phyloP scores from a whole-genome alignment of 2,329 filamentous ascomycete genomes.

The Cladosporium sp. region DNA sequence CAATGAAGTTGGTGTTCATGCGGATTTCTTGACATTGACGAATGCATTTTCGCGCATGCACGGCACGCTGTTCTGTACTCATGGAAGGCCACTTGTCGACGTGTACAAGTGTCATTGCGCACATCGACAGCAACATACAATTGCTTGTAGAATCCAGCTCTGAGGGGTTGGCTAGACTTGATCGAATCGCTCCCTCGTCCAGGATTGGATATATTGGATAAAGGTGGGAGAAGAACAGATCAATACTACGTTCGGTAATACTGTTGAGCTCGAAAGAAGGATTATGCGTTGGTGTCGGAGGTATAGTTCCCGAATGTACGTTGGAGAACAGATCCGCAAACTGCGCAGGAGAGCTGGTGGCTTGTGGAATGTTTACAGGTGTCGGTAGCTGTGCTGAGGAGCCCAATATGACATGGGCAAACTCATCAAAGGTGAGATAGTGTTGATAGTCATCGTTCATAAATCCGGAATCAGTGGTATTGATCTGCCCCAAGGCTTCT shows the following conservation, averaged over 20 bases:
- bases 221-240: conserved; percentile 23
- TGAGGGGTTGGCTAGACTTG: conserved; percentile 7
- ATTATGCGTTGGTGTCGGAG: neutral
- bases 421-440: conserved; percentile 24
- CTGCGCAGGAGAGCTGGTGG: neutral
- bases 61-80: conserved; percentile 18
- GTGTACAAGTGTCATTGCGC: conserved; percentile 20
- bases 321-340: conserved; percentile 5
- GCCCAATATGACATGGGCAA: conserved; percentile 21
- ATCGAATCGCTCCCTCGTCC: conserved; percentile 5
- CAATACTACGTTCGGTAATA: conserved; percentile 16
- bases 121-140: conserved; percentile 23
- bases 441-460: conserved; percentile 13
- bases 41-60: conserved; percentile 16
- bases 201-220: conserved; percentile 23
- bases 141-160: neutral
- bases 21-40: conserved; percentile 20
- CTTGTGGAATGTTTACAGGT: neutral
- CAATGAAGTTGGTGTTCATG: conserved; percentile 11
- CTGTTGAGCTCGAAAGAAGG: neutral
- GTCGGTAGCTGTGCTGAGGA: conserved; percentile 3
- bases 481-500: neutral
- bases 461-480: neutral
- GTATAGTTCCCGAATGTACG: conserved; percentile 6
- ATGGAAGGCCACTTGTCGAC: conserved; percentile 22